Conservation (phyloP, 179 eudicot genomes). For the Pouteria campechiana region DNA sequence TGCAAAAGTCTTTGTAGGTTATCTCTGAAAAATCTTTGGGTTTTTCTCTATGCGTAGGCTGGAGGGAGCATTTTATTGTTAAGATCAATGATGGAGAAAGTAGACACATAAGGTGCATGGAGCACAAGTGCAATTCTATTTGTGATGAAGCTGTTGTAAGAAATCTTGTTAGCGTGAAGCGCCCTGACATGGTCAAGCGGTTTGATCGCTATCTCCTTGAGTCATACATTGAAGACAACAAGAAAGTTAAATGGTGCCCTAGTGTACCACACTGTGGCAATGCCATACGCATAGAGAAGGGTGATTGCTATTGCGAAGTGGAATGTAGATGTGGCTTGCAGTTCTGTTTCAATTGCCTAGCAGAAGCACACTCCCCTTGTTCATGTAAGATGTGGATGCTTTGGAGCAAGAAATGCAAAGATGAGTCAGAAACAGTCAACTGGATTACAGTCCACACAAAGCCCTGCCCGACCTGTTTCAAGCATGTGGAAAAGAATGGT, state of each 20-base stretch:
- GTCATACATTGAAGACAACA: constrained; percentile 67
- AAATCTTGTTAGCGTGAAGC: constrained; percentile 28
- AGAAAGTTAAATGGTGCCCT: constrained; percentile 69
- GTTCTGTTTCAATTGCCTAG: constrained; percentile 59
- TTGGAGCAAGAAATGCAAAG: constrained; percentile 54
- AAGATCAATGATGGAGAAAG: constrained; percentile 67
- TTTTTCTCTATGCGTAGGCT: constrained; percentile 24
- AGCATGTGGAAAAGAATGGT: constrained; percentile 72
- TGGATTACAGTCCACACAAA: constrained; percentile 61
- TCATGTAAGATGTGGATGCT: constrained; percentile 66
- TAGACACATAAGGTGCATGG: constrained; percentile 62
- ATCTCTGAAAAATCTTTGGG: no score
- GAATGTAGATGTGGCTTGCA: constrained; percentile 62
- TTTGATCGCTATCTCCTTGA: constrained; percentile 59
- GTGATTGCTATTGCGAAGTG: constrained; percentile 48
- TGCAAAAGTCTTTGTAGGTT: no score
- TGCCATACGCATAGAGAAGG: constrained; percentile 59
- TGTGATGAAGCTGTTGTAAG: constrained; percentile 56
- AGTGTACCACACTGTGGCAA: constrained; percentile 74
- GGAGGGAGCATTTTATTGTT: constrained; percentile 59
- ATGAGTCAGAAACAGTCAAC: constrained; percentile 50
- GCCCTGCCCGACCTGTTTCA: constrained; percentile 53
- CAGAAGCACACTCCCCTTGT: constrained; percentile 70
- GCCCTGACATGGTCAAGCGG: constrained; percentile 40
- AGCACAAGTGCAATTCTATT: constrained; percentile 43